Evolutionary conservation across 208 protist genomes (phyloP), one percentile per base, ranked within the genome.

Genomic region (Eutreptiella sp.): DNA sequence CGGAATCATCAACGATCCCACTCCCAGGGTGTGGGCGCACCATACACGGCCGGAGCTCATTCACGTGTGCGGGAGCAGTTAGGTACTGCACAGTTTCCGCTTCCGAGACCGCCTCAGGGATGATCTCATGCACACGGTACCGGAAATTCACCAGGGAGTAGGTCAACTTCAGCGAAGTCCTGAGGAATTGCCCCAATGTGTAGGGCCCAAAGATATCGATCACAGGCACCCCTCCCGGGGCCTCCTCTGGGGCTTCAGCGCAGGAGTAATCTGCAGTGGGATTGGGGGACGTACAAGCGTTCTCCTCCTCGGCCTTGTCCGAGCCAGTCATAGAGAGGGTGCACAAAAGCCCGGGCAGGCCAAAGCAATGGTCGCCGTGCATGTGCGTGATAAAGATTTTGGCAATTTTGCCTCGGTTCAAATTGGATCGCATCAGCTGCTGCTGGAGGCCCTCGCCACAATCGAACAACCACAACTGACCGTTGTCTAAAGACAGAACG

Each of bases 321-420:
- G n/a, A n/a, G 19, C 43, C 16, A 11, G 43, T n/a, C 19, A 48
- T n/a, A 5, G 27, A 34, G 3, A 58, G 14, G 28, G 46, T 53
- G 32, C 59, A 66, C 21, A 66, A 39, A 0, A 66, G 31, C 21
- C 59, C 59, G 32, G 59, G 59, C 23, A 66, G 27, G 16, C 59
- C 59, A 38, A 34, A 66, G 0, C 19, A 0, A 19, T 66, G 59
- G 32, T 66, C 59, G 16, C 59, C 61, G 46, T 66, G 61, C n/a
- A 66, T 31, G 29, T 66, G 61, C 21, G 61, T 66, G 21, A 66
- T 39, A n/a, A 66, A 66, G 21, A 66, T 66, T 1, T 16, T 38
- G 11, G 27, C n/a, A 14, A 66, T 38, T 43, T 54, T 60, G 2
- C 46, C 47, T 34, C 21, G 46, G 45, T 9, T 14, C 21, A 52